Percentiles rank a stretch among this genome's conserved stretches.
Evolutionary conservation across 495 filamentous ascomycete genomes (phyloP).

Genomic region (Penicillium canariense): DNA sequence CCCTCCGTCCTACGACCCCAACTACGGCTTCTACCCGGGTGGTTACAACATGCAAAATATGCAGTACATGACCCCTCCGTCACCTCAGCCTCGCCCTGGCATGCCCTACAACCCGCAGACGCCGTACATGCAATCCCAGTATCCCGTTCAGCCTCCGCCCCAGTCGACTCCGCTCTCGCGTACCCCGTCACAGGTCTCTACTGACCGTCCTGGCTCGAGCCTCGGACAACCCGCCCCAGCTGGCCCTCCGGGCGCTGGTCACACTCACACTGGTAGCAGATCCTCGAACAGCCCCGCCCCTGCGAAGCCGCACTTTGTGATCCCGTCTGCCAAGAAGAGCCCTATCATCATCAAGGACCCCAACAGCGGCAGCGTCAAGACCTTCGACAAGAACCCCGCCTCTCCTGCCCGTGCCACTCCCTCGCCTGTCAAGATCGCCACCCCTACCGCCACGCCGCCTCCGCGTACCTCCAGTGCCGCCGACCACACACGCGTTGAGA

Average conservation of each 20-base stretch:
- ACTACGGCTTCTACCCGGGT: slow-evolving; percentile 48
- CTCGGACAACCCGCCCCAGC: slow-evolving; percentile 64
- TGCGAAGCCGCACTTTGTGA: slow-evolving; percentile 50
- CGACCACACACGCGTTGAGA: slow-evolving; percentile 60
- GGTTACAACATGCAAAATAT: slow-evolving; percentile 46
- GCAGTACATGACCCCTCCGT: slow-evolving; percentile 49
- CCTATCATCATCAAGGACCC: slow-evolving; percentile 77
- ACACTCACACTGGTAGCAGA: slow-evolving; percentile 58
- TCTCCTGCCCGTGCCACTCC: slow-evolving; percentile 55
- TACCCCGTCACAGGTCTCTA: slow-evolving; percentile 75
- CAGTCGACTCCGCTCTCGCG: slow-evolving; percentile 74
- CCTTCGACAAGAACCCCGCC: slow-evolving; percentile 55
- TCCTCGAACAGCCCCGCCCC: slow-evolving; percentile 52
- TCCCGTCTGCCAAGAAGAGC: slow-evolving; percentile 59
- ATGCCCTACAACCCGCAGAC: slow-evolving; percentile 50
- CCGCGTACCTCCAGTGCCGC: slow-evolving; percentile 51
- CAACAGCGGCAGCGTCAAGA: slow-evolving; percentile 62
- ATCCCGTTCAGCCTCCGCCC: slow-evolving; percentile 52
- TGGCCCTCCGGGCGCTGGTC: slow-evolving; percentile 56
- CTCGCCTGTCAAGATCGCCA: slow-evolving; percentile 59
- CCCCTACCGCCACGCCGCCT: slow-evolving; percentile 63
- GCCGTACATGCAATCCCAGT: slow-evolving; percentile 49
- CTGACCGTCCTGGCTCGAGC: slow-evolving; percentile 76
- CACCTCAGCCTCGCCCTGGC: slow-evolving; percentile 52
- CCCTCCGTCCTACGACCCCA: slow-evolving; percentile 43